phyloP scores from a whole-genome alignment of 2,329 filamentous ascomycete genomes.

The Ophiostoma populinum region DNA sequence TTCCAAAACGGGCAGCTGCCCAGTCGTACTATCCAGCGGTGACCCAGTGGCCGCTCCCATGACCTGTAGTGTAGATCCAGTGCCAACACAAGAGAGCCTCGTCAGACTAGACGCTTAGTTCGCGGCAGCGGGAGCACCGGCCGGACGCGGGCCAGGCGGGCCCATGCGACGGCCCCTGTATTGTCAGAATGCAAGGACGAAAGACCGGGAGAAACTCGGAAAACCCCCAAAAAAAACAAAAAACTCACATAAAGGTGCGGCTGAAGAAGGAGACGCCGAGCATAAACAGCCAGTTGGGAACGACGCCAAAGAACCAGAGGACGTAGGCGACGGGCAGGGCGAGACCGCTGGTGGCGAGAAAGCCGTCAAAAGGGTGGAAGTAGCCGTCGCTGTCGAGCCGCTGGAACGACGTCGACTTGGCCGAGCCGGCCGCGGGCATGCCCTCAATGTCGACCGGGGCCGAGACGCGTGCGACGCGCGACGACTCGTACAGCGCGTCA shows the following conservation, averaged over 20 bases:
- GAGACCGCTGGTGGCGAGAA: slow-evolving; percentile 42
- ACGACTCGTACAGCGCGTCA: background rate
- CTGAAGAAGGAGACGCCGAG: slow-evolving; percentile 55
- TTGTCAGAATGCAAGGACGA: no score
- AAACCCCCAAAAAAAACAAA: background rate
- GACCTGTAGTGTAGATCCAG: no score
- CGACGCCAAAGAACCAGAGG: slow-evolving; percentile 46
- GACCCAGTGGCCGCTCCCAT: no score
- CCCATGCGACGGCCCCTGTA: no score
- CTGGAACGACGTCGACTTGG: slow-evolving; percentile 19
- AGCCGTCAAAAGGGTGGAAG: slow-evolving; percentile 63
- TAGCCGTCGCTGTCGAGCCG: slow-evolving; percentile 46
- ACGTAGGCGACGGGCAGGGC: slow-evolving; percentile 48
- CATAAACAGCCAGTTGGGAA: slow-evolving; percentile 68
- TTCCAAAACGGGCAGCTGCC: no score
- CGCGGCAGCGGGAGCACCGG: no score
- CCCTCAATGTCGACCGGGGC: background rate
- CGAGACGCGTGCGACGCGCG: background rate
- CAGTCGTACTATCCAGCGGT: no score
- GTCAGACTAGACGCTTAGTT: no score
- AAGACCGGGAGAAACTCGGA: no score
- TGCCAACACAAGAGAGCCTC: no score
- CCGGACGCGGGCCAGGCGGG: no score
- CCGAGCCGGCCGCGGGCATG: background rate
- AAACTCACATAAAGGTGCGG: slow-evolving; percentile 57